A percentile compares a stretch with the other conserved stretches of the same genome.
phyloP scores from a whole-genome alignment of 257 asterid genomes.

The Misopates orontium region DNA sequence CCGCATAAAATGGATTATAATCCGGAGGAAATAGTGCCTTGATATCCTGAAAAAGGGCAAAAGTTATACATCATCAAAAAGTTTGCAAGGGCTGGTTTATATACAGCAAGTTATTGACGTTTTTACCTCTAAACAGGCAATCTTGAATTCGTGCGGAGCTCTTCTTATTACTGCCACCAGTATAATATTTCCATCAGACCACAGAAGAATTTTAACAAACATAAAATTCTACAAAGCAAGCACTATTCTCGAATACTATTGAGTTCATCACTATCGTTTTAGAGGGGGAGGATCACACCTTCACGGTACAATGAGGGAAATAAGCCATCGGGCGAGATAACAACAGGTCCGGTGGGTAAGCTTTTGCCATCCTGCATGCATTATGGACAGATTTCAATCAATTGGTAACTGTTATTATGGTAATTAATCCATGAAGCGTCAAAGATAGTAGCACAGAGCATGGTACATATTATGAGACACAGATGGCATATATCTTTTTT shows the following conservation, averaged over 20 bases:
- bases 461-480: background rate
- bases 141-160: slow-evolving; percentile 99
- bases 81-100: background rate
- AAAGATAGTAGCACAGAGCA: background rate
- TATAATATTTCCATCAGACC: background rate
- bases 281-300: slow-evolving; percentile 45
- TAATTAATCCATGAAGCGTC: background rate
- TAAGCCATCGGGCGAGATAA: slow-evolving; percentile 96
- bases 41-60: slow-evolving; percentile 64
- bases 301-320: slow-evolving; percentile 93
- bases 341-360: slow-evolving; percentile 97
- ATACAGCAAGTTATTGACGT: background rate
- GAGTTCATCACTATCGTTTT: background rate
- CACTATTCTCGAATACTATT: background rate
- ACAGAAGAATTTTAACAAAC: background rate
- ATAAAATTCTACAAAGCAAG: background rate
- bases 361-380: slow-evolving; percentile 89
- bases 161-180: slow-evolving; percentile 80
- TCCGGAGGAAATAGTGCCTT: slow-evolving; percentile 97
- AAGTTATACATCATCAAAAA: too few relatives aligned
- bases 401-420: background rate
- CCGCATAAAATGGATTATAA: slow-evolving; percentile 95
- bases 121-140: slow-evolving; percentile 95
- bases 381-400: slow-evolving; percentile 20
- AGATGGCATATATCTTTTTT: too few relatives aligned